Conservation (phyloP, 1,139 yeast species). For the Hanseniaspora gamundiae region DNA sequence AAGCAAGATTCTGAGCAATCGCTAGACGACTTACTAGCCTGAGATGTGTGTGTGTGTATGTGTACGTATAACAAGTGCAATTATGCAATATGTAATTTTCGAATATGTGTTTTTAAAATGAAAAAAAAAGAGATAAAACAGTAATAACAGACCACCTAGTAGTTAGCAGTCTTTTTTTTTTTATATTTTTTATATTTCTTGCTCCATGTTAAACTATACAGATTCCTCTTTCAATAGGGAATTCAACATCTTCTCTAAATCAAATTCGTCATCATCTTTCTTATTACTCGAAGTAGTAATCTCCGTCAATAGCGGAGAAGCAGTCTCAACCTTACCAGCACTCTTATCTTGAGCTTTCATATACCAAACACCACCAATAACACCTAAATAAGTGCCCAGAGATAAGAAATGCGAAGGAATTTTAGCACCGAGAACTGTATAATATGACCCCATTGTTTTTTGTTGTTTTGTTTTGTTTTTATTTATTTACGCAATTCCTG, state of each 20-base stretch:
- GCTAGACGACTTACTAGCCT: slow-evolving; percentile 36
- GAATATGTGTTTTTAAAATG: too few species aligned
- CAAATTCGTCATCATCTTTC: slow-evolving; percentile 41
- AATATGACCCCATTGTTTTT: slow-evolving; percentile 41
- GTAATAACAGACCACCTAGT: background rate
- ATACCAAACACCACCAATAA: slow-evolving; percentile 26
- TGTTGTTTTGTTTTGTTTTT: background rate
- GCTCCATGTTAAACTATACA: too few species aligned
- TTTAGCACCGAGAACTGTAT: slow-evolving; percentile 47
- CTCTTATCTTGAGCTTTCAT: slow-evolving; percentile 15
- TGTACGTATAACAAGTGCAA: background rate
- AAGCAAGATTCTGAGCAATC: slow-evolving; percentile 73
- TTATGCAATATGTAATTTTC: too few species aligned
- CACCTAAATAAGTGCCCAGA: slow-evolving; percentile 27
- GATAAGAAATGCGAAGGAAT: slow-evolving; percentile 52
- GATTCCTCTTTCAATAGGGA: slow-evolving; percentile 19
- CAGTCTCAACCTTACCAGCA: slow-evolving; percentile 10
- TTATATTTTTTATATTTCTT: background rate
- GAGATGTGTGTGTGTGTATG: background rate
- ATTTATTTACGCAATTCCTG: background rate
- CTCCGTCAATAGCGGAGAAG: slow-evolving; percentile 29
- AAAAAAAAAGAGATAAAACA: background rate
- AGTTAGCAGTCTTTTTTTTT: background rate
- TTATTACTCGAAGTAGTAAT: slow-evolving; percentile 28
- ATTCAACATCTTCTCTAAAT: slow-evolving; percentile 46